Conservation (phyloP, 106 monocot genomes). For the Apostasia ramifera region DNA sequence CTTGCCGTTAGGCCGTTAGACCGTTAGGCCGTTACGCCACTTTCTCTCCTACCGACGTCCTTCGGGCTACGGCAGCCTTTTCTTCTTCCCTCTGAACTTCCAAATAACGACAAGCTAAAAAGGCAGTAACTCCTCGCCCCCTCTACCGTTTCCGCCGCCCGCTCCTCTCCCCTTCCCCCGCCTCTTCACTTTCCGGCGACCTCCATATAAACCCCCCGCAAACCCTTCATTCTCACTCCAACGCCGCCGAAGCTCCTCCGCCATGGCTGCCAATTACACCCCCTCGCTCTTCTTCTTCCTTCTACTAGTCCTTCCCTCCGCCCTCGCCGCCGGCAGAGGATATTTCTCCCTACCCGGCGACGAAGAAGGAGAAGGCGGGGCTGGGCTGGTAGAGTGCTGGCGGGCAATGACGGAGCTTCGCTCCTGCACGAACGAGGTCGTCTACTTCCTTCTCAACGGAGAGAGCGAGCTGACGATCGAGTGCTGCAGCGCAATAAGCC, state of each 20-base stretch:
- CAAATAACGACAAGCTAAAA: no score
- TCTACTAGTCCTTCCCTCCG: not conserved
- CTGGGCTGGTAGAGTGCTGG: slow-evolving; percentile 20
- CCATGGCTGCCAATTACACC: not conserved
- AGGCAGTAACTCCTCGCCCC: no score
- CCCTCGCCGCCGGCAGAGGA: not conserved
- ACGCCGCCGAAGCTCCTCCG: not conserved
- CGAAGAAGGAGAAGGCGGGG: not conserved
- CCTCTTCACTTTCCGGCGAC: no score
- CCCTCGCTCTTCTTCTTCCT: slow-evolving; percentile 5
- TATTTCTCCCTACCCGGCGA: not conserved
- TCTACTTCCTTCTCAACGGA: slow-evolving; percentile 33
- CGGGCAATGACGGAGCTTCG: slow-evolving; percentile 26
- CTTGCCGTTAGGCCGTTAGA: no score
- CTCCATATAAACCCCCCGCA: no score
- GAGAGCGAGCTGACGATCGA: slow-evolving; percentile 23
- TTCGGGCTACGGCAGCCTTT: no score
- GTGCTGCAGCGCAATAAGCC: slow-evolving; percentile 31
- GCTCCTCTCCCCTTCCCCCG: no score
- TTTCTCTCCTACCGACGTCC: no score
- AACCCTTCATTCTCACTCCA: no score
- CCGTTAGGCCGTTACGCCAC: no score
- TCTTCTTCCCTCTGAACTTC: no score
- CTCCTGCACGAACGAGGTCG: slow-evolving; percentile 34
- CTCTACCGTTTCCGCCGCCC: no score